Evolutionary conservation across 2,329 filamentous ascomycete genomes (phyloP), one percentile per base, ranked within the genome.

Genomic region (Madurella fahalii): DNA sequence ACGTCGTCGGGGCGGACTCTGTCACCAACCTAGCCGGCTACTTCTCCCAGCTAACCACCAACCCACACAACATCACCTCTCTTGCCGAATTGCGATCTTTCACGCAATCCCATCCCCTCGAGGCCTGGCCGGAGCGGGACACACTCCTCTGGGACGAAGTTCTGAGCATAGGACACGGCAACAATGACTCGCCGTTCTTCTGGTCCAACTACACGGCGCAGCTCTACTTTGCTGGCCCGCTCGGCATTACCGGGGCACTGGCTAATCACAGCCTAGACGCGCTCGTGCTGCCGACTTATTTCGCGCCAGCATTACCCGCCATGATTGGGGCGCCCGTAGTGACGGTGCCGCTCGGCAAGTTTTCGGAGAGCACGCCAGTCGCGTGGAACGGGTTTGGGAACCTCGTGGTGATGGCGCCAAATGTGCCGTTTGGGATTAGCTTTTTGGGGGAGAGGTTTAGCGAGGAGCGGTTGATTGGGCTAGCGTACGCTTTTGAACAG

Each of bases 401-500:
- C n/a, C 68, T 87, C 8, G 77, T 82, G 9, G 68, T 69, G 0
- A 72, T 69, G 0, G 83, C 72, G 0, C 83, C 84, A 0, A 79
- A 80, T 16, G 40, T 61, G 11, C 63, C 63, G 37, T 65, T 87
- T 65, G 86, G 86, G 0, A 69, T 89, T 11, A 76, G 75, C 8
- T 88, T 89, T 61, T 70, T 87, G 44, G 86, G 84, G 0, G 68
- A 69, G 2, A 76, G 75, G 47, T 89, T 81, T 72, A 79, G 75
- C 37, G 86, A 89, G 67, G 79, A 78, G 62, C 74, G 69, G 31
- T 63, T 90, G 60, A 80, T 89, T 54, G 81, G 80, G 0, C 77
- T 84, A 64, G 86, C 84, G 7, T 88, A 85, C 72, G 84, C 82
- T 4, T 87, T 83, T 68, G 86, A 90, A 72, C 82, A 86, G 71